phyloP scores from a whole-genome alignment of 1,284 basidiomycete species.

The Entoloma clypeatum region DNA sequence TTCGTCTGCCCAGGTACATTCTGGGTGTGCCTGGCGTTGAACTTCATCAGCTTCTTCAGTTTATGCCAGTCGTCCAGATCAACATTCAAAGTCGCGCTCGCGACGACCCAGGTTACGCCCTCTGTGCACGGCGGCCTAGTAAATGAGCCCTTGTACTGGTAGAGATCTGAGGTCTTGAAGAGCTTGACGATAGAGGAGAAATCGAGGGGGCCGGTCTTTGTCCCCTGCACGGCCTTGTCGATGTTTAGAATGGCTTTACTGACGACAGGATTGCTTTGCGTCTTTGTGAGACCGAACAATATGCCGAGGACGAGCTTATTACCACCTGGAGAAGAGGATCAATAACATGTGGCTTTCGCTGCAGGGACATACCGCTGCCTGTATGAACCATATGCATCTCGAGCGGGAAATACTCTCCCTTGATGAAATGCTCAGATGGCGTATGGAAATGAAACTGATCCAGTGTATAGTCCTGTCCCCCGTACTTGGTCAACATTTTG shows the following conservation, averaged over 20 bases:
- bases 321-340: background rate
- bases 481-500: conserved; percentile 4
- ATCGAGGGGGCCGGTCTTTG: background rate
- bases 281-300: conserved; percentile 2
- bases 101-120: conserved; percentile 12
- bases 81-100: conserved; percentile 3
- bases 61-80: conserved; percentile 6
- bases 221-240: conserved; percentile 3
- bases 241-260: conserved; percentile 7
- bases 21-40: conserved; percentile 13
- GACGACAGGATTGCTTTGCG: conserved; percentile 2
- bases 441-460: conserved; percentile 13
- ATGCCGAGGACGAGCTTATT: background rate
- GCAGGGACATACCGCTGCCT: conserved; percentile 5
- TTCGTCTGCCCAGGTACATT: conserved; percentile 11
- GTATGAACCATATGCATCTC: conserved; percentile 12
- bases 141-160: conserved; percentile 11
- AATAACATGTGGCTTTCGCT: too few species aligned
- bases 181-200: background rate
- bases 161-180: conserved; percentile 4
- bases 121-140: conserved; percentile 14
- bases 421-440: conserved; percentile 12
- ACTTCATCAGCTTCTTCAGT: conserved; percentile 15
- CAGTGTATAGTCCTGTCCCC: conserved; percentile 4
- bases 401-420: conserved; percentile 11